Base-by-base conservation (phyloP, 2,329 filamentous ascomycete genomes). In the Cercospora sesami region DNA sequence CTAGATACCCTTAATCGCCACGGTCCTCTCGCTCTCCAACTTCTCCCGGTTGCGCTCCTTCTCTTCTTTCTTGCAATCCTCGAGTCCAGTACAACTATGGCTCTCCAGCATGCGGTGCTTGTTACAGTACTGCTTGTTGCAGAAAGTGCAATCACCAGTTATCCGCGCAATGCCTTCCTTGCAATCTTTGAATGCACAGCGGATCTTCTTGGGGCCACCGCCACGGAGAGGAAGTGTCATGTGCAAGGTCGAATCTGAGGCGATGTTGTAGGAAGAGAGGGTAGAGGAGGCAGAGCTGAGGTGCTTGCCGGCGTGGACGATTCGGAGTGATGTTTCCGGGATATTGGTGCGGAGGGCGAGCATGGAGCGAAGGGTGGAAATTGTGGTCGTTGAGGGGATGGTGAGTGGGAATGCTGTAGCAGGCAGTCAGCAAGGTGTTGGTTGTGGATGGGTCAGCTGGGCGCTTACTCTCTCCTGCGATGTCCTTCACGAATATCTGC, bases 51-150 rank as follows among this genome's bases (percentile, higher is more conserved):
- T 99, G 73, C 93, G 89, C 80, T 96, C 93, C 81, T 97, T 93
- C 59, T 92, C 94, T 81, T 97, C 93, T 85, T 96, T 95, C 86
- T 97, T 97, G 86, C 94, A 97, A 82, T 97, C 92, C 84, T 98
- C 95, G 66, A 99, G 85, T 48, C 93, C 93, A 72, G 87, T 89
- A 83, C 95, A 99, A 83, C 92, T 92, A 83, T 99, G 95, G 75
- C 94, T 92, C 81, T 99, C 95, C 72, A 98, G 82, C 82, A 98
- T 87, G 66, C 95, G 87, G 82, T 99, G 95, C 84, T 93, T 96
- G 75, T 92, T 92, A 82, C 95, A 99, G 85, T 92, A 98, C 79
- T 96, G 92, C 57, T 94, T 93, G 65, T 90, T 86, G 84, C 95
- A 99, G 85, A 98, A 98, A 69, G 89, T 90, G 82, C 95, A 99